Conservation (phyloP, 495 filamentous ascomycete genomes). For the Talaromyces trachyspermus region DNA sequence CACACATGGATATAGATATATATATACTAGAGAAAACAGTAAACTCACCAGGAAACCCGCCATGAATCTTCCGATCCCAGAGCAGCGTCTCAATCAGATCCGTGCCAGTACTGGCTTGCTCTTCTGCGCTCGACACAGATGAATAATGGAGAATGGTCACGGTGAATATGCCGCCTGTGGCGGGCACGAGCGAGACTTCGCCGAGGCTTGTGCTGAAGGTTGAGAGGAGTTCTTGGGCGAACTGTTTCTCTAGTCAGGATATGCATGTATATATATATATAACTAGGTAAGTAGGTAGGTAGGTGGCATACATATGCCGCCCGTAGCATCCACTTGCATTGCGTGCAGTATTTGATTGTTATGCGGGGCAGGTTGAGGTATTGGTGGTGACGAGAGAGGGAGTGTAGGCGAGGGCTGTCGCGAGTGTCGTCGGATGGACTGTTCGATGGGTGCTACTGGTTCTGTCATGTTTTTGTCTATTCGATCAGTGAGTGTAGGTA, state of each 20-base stretch:
- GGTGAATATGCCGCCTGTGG: conserved; percentile 77
- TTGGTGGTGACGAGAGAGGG: no score
- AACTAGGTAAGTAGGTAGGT: background rate
- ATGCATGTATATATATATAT: background rate
- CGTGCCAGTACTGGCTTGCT: conserved; percentile 14
- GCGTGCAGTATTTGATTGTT: conserved; percentile 72
- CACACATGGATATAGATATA: no score
- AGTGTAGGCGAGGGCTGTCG: no score
- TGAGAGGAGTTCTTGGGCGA: conserved; percentile 94
- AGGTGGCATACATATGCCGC: conserved; percentile 67
- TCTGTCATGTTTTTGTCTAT: conserved; percentile 14
- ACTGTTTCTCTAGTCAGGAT: conserved; percentile 53
- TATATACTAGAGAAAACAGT: conserved; percentile 6
- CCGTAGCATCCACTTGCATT: conserved; percentile 88
- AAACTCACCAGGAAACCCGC: conserved; percentile 80
- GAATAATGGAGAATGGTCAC: conserved; percentile 51
- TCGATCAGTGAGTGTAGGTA: background rate
- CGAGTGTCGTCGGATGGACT: background rate
- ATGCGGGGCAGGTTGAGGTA: conserved; percentile 48
- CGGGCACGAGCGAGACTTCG: conserved; percentile 82
- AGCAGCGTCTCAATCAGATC: conserved; percentile 50
- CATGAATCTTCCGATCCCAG: conserved; percentile 85
- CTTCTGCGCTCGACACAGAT: conserved; percentile 1
- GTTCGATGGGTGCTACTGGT: conserved; percentile 16
- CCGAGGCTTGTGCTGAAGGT: conserved; percentile 83